Base-by-base conservation (phyloP, 1,284 basidiomycete species). In the Thelephora terrestris region DNA sequence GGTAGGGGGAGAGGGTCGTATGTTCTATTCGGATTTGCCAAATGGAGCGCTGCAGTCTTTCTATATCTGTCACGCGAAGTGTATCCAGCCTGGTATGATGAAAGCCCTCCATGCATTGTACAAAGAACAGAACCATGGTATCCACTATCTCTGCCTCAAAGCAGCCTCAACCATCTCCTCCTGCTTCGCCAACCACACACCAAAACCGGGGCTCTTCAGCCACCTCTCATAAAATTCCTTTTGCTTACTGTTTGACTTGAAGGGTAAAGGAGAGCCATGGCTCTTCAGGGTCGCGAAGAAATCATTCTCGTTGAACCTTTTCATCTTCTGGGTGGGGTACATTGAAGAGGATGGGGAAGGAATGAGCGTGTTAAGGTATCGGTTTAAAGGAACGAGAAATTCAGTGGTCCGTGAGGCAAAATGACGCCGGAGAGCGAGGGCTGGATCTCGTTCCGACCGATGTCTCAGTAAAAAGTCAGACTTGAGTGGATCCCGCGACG, bases 301-400 rank as follows among this genome's bases (percentile, higher is more conserved):
- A 45, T 81, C 75, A 2, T 72, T 70, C 27, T 79, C 70, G 57
- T 81, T 91, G 67, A 98, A 99, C 0, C 89, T 79, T 55, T 83
- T 85, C 50, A 92, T 68, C 16, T 76, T 71, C 37, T 68, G 66
- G 9, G 50, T 42, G 21, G 47, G 43, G 34, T 36, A 45, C 40
- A 21, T 25, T 17, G 44, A 32, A 17, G 50, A 45, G 39, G 67
- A 61, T 2, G 79, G 80, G 14, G 78, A 72, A 23, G 91, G 91
- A 57, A 94, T 88, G 48, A 94, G 76, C 0, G 87, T 90, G 53
- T 92, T 88, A 44, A 98, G 82, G 70, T 98, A 98, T 52, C 94
- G 81, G 58, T 94, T 87, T 3, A 99, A 73, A 0, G 95, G 95
- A 1, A 91, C 82, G n/a, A 98, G 78, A 51, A 98, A 75, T 36